A percentile compares a stretch with the other conserved stretches of the same genome.
These are phyloP conservation scores for Obba rivulosa DNA, from an alignment of 768 basidiomycete genomes.

Conservation along the genomic window DNA sequence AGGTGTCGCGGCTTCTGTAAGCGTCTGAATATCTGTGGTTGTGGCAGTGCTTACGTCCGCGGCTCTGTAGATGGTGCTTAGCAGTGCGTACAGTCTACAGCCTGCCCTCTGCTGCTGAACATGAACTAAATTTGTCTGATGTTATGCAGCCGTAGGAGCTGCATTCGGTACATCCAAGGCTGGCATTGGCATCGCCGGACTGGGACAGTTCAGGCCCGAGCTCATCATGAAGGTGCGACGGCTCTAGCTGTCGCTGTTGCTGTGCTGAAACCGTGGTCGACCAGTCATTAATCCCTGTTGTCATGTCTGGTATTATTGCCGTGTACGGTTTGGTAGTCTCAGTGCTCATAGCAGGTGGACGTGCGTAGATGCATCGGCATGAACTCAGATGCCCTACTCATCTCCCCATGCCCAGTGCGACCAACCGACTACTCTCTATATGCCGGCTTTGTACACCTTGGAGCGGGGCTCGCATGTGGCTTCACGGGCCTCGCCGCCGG, in stretches of 20 bases:
- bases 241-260: not conserved
- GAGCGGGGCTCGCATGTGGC: slow-evolving; percentile 88
- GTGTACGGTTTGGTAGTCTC: slow-evolving; percentile 96
- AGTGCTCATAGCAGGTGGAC: slow-evolving; percentile 77
- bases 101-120: not conserved
- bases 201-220: slow-evolving; percentile 92
- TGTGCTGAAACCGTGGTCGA: not conserved
- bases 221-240: slow-evolving; percentile 92
- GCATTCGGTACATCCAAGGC: slow-evolving; percentile 96
- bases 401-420: slow-evolving; percentile 39
- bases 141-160: slow-evolving; percentile 73
- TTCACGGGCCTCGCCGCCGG: slow-evolving; percentile 90
- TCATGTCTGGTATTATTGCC: slow-evolving; percentile 98
- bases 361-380: no score
- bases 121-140: not conserved
- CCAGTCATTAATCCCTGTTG: slow-evolving; percentile 91
- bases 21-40: slow-evolving; percentile 20
- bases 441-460: slow-evolving; percentile 88
- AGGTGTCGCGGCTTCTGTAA: slow-evolving; percentile 89
- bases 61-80: slow-evolving; percentile 78
- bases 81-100: slow-evolving; percentile 56
- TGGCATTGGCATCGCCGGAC: slow-evolving; percentile 93
- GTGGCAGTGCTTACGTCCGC: not conserved
- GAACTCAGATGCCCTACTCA: slow-evolving; percentile 5
- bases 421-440: slow-evolving; percentile 73